Base-by-base conservation (phyloP, 805 yeast genomes). In the Starmerella kuoi region DNA sequence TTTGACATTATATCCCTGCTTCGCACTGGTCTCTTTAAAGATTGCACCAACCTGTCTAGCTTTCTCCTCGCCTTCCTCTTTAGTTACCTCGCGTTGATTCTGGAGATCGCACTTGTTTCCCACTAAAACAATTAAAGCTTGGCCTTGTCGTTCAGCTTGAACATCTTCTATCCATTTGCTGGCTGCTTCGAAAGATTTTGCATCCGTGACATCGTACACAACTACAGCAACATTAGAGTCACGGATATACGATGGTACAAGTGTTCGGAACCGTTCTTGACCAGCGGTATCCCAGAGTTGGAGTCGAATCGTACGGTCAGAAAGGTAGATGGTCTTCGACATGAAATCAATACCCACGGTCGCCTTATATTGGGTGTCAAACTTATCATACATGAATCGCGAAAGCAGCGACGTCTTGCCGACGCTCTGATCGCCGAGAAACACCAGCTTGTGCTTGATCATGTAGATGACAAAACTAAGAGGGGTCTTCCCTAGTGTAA, bases 261-360 rank as follows among this genome's bases (percentile, higher is more conserved):
- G 72, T 15, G 94, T 81, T 57, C 97, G 70, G 67, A 91, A 91
- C 54, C 98, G 67, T 61, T 91, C 98, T 63, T 87, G 97, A 14
- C 97, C 95, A 1, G 95, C 95, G 3, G 97, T 87, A 60, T 87
- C 97, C 97, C 98, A 91, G 45, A 91, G 66, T 64, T 91, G 98
- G 49, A 91, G 70, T 55, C 98, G 72, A 31, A 91, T 83, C 3
- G 98, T 91, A 52, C 88, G 86, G 61, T 91, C 97, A 52, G 93
- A 95, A 38, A 91, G 67, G 61, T 91, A 91, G 93, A 85, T 84
- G 4, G 95, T 86, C 59, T 83, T 88, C 31, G 94, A 82, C 51
- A 91, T 72, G 58, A 91, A 91, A 60, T 91, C 97, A 48, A 91
- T 91, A 21, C 98, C 98, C 41, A 91, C 86, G 0, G 98, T 88